phyloP scores from a whole-genome alignment of 2,329 filamentous ascomycete genomes.

The Coniochaeta sp. region DNA sequence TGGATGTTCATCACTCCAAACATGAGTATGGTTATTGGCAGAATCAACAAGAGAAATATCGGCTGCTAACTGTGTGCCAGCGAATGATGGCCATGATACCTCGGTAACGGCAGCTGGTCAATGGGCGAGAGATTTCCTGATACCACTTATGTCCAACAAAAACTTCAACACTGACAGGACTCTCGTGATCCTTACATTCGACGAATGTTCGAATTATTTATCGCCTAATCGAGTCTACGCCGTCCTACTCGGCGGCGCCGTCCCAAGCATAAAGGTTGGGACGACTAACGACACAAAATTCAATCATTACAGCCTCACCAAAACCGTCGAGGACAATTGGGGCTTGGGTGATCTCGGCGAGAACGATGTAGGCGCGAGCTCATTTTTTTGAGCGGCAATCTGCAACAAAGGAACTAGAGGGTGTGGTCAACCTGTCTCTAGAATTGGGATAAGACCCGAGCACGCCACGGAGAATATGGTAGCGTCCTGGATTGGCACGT shows the following conservation, averaged over 20 bases:
- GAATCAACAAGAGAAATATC: not conserved
- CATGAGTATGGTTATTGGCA: constrained; percentile 23
- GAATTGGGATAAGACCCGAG: no score
- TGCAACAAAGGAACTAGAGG: no score
- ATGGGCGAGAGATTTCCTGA: constrained; percentile 18
- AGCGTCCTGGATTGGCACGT: no score
- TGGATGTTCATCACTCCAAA: constrained; percentile 37
- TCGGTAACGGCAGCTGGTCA: constrained; percentile 17
- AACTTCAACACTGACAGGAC: constrained; percentile 27
- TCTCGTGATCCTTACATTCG: constrained; percentile 18
- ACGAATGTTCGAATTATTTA: constrained; percentile 17
- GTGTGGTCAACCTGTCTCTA: no score
- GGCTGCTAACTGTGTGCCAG: not conserved
- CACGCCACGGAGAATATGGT: no score
- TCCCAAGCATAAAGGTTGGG: constrained; percentile 13
- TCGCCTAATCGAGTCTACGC: constrained; percentile 16
- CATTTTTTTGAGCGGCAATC: constrained; percentile 4
- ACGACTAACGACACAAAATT: constrained; percentile 15
- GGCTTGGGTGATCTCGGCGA: constrained; percentile 15
- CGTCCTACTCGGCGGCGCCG: constrained; percentile 15
- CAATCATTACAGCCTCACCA: constrained; percentile 19
- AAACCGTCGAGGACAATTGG: constrained; percentile 21
- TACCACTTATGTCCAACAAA: constrained; percentile 17
- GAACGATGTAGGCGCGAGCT: constrained; percentile 11
- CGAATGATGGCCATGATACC: constrained; percentile 20